phyloP scores from a whole-genome alignment of 2,329 filamentous ascomycete species.

The Aspergillus sp. region DNA sequence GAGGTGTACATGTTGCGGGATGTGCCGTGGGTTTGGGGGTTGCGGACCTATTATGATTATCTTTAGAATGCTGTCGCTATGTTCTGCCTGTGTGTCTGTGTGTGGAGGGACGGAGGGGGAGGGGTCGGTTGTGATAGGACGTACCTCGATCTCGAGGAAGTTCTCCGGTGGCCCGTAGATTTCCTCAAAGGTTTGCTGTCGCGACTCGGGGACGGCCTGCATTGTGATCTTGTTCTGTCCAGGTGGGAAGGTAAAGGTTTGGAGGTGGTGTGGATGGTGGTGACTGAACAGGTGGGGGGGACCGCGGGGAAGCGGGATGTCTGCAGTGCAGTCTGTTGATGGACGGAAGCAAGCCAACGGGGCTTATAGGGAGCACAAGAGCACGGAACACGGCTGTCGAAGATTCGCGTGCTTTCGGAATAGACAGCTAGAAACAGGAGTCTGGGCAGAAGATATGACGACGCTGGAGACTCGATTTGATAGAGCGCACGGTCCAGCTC shows the following conservation, averaged over 20 bases:
- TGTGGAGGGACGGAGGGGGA: not conserved
- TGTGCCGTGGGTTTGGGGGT: constrained; percentile 90
- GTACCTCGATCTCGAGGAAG: constrained; percentile 94
- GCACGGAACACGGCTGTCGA: no score
- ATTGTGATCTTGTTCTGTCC: constrained; percentile 38
- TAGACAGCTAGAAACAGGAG: not conserved
- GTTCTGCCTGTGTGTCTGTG: not conserved
- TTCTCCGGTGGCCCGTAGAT: constrained; percentile 98
- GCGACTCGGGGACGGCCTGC: constrained; percentile 65
- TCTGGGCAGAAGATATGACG: not conserved
- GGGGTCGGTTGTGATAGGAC: not conserved
- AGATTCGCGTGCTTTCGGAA: no score
- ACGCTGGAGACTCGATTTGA: not conserved
- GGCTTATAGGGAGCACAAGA: no score
- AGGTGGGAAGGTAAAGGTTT: not conserved
- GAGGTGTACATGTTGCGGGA: constrained; percentile 97
- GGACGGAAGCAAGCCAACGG: not conserved
- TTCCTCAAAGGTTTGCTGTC: constrained; percentile 95
- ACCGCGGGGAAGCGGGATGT: not conserved
- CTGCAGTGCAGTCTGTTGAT: not conserved
- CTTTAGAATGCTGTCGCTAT: not conserved
- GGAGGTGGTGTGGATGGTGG: not conserved
- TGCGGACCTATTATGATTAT: constrained; percentile 65
- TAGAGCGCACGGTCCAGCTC: not conserved
- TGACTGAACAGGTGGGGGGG: not conserved